phyloP scores from a whole-genome alignment of 371 early-diverging fungal genomes.

The Rhizopus stolonifer region DNA sequence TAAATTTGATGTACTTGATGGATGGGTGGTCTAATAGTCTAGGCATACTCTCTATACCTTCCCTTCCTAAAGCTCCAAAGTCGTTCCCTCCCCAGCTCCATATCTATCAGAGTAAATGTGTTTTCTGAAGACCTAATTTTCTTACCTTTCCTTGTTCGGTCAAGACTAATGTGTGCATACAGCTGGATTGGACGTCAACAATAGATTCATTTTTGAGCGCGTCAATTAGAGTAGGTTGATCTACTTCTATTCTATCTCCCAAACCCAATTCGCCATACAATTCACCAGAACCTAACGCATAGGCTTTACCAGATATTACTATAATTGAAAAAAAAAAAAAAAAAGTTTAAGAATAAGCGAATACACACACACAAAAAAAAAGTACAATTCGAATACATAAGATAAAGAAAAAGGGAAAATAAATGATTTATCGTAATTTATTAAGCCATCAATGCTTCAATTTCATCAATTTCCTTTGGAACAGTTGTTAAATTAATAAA shows the following conservation, averaged over 20 bases:
- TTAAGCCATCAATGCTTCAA: slow-evolving; percentile 51
- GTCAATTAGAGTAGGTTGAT: slow-evolving; percentile 66
- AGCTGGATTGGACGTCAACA: slow-evolving; percentile 78
- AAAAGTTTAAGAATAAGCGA: too few relatives aligned
- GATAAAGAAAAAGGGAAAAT: background rate
- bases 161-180: slow-evolving; percentile 84
- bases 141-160: slow-evolving; percentile 68
- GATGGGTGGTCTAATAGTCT: slow-evolving; percentile 49
- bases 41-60: slow-evolving; percentile 71
- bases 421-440: background rate
- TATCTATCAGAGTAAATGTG: slow-evolving; percentile 32
- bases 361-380: too few relatives aligned
- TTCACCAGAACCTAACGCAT: slow-evolving; percentile 93
- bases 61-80: slow-evolving; percentile 89
- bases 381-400: background rate
- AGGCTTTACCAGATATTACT: slow-evolving; percentile 61
- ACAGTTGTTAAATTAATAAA: slow-evolving; percentile 71
- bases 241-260: slow-evolving; percentile 66
- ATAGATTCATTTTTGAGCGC: slow-evolving; percentile 66
- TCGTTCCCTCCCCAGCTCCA: slow-evolving; percentile 98
- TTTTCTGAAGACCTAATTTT: too few relatives aligned
- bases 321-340: too few relatives aligned
- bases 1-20: slow-evolving; percentile 68
- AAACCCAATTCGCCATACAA: slow-evolving; percentile 88
- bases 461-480: slow-evolving; percentile 73